Percentiles rank a stretch among this genome's conserved stretches.
Evolutionary conservation across 176 grass and related monocot species (phyloP).

Genomic region (Neostapfia colusana): DNA sequence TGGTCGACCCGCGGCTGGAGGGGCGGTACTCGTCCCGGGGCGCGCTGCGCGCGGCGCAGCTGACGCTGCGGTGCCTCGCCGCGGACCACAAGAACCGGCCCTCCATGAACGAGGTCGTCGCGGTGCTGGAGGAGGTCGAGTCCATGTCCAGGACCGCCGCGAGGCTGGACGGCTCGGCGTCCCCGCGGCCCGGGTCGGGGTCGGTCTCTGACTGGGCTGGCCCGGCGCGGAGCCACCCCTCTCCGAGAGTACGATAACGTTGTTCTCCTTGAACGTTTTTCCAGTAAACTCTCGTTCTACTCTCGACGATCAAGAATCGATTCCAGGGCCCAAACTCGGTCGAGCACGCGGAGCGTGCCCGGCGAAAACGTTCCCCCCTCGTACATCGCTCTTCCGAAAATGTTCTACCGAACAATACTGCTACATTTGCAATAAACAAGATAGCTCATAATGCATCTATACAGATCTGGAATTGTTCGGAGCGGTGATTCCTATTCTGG

Average conservation of each 20-base stretch:
- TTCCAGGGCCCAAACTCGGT: too few relatives aligned
- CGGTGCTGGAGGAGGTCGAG: conserved; percentile 51
- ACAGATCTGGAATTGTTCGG: neutral
- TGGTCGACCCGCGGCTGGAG: conserved; percentile 68
- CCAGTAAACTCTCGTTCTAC: too few relatives aligned
- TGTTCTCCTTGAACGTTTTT: too few relatives aligned
- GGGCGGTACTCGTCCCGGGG: conserved; percentile 59
- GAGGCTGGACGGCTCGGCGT: conserved; percentile 25
- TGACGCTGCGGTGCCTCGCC: conserved; percentile 56
- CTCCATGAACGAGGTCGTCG: conserved; percentile 70
- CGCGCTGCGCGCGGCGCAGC: conserved; percentile 54
- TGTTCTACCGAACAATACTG: too few relatives aligned
- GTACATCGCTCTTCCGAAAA: too few relatives aligned
- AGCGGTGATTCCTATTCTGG: conserved; percentile 7
- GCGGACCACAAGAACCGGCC: conserved; percentile 61
- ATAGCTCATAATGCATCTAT: neutral
- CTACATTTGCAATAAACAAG: neutral
- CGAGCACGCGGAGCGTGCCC: too few relatives aligned
- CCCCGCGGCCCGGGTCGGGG: conserved; percentile 16
- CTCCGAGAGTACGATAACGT: conserved; percentile 30
- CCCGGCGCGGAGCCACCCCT: neutral
- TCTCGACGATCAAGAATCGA: too few relatives aligned
- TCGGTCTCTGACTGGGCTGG: conserved; percentile 21
- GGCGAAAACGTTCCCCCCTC: too few relatives aligned
- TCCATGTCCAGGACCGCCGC: conserved; percentile 35